phyloP scores from a whole-genome alignment of 805 yeast species.

The Lipomyces kockii region DNA sequence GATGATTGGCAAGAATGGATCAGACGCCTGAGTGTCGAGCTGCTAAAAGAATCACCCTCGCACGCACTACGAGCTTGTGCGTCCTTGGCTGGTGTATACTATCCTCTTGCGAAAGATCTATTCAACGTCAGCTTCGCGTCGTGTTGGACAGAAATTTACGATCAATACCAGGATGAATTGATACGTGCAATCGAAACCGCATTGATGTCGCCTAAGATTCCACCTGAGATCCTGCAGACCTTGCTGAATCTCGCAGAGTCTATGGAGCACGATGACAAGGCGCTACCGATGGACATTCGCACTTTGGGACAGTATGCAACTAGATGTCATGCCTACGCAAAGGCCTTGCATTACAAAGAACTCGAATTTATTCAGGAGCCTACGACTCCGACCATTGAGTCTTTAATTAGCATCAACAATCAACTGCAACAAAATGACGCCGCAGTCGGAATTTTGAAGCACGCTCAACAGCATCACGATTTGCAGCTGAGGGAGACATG shows the following conservation, averaged over 20 bases:
- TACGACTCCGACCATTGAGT: slow-evolving; percentile 86
- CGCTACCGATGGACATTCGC: slow-evolving; percentile 87
- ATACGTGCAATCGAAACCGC: slow-evolving; percentile 86
- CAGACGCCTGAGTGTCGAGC: slow-evolving; percentile 78
- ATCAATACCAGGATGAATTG: slow-evolving; percentile 86
- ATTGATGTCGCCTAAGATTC: slow-evolving; percentile 83
- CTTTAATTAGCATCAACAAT: slow-evolving; percentile 88
- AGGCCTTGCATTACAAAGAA: slow-evolving; percentile 94
- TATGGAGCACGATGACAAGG: slow-evolving; percentile 96
- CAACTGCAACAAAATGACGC: slow-evolving; percentile 97
- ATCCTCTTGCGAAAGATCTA: slow-evolving; percentile 85
- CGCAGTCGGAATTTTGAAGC: slow-evolving; percentile 93
- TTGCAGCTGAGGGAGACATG: slow-evolving; percentile 93
- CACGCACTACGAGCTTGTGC: slow-evolving; percentile 94
- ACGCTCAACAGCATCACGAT: slow-evolving; percentile 78
- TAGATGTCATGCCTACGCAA: slow-evolving; percentile 95
- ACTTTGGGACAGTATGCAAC: slow-evolving; percentile 92
- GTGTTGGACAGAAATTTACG: slow-evolving; percentile 91
- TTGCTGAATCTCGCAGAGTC: slow-evolving; percentile 89
- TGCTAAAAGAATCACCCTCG: slow-evolving; percentile 90
- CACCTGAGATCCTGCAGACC: slow-evolving; percentile 94
- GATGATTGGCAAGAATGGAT: slow-evolving; percentile 99
- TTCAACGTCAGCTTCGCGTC: slow-evolving; percentile 95
- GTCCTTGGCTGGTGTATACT: slow-evolving; percentile 80
- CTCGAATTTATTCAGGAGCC: slow-evolving; percentile 93